Base-by-base conservation (phyloP, 306 rosid species). In the Cercis canadensis region DNA sequence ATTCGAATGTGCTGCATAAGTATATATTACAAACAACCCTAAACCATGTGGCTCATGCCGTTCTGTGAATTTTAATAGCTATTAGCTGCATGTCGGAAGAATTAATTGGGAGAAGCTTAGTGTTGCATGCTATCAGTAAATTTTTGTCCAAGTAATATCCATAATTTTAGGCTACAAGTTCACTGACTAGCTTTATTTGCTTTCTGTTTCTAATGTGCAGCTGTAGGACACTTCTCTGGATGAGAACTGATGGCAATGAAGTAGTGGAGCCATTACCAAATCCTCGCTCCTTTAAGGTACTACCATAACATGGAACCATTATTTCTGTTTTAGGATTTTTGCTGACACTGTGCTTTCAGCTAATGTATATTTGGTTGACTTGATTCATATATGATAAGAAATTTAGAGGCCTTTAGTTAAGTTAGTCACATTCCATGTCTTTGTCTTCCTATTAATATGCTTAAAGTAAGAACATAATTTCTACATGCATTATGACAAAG, bases 221-320 rank as follows among this genome's bases (percentile, higher is more conserved):
- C 76, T 70, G 32, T 36, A 60, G 71, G 57, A 41, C 24, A 31
- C 80, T 76, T 52, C 59, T 78, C 76, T 70, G 64, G 83, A 92
- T 92, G 98, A 89, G 96, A 76, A 80, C 90, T 78, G 91, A 86
- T 86, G 70, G 46, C 24, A 66, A 70, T 73, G 86, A 84, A 72
- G 80, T 43, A 19, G 83, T 16, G 49, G 87, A 66, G 66, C n/a
- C 82, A 18, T 67, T 53, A 69, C 82, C 78, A 44, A 80, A 63
- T 62, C 56, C 71, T 16, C 46, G n/a, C 15, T 76, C 95, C 57
- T 83, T 89, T 57, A 86, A 89, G 98, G 98, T 90, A 79, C 63
- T 51, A 43, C 39, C 69, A 32, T 50, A 45, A 4, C 51, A 21
- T 60, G 41, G 16, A 59, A 72, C 65, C 46, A 41, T 21, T 17